Conservation (phyloP, 805 yeast genomes). For the Candida pini region DNA sequence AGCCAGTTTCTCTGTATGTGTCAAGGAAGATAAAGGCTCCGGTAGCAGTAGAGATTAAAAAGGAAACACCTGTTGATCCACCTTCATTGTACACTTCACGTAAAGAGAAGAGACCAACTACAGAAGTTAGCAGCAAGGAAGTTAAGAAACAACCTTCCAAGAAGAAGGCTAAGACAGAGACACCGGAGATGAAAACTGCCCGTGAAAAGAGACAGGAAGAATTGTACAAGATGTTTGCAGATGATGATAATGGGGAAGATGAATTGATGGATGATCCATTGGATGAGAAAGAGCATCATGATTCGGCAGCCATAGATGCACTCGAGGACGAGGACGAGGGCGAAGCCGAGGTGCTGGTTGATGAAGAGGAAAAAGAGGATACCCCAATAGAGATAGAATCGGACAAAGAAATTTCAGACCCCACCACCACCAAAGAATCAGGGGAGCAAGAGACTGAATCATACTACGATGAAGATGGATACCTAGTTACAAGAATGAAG, state of each 20-base stretch:
- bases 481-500: slow-evolving; percentile 17
- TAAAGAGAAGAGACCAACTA: too few species aligned
- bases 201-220: slow-evolving; percentile 11
- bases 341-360: neutral
- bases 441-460: slow-evolving; percentile 18
- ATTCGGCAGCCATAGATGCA: neutral
- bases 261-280: too few species aligned
- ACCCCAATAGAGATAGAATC: neutral
- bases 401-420: slow-evolving; percentile 6
- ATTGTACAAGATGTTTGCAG: slow-evolving; percentile 20
- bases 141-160: slow-evolving; percentile 9
- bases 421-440: slow-evolving; percentile 2
- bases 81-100: slow-evolving; percentile 13
- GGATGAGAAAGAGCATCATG: slow-evolving; percentile 1
- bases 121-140: too few species aligned
- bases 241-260: slow-evolving; percentile 13
- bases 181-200: slow-evolving; percentile 5
- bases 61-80: slow-evolving; percentile 4
- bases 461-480: slow-evolving; percentile 28
- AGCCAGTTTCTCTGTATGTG: neutral
- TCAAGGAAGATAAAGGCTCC: neutral
- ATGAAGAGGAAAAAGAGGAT: neutral
- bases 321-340: neutral
- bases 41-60: neutral
- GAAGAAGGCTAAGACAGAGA: slow-evolving; percentile 16